Evolutionary conservation across 192 early-diverging fungal genomes (phyloP), one percentile per base, ranked within the genome.

Genomic region (Coemansia sp.): DNA sequence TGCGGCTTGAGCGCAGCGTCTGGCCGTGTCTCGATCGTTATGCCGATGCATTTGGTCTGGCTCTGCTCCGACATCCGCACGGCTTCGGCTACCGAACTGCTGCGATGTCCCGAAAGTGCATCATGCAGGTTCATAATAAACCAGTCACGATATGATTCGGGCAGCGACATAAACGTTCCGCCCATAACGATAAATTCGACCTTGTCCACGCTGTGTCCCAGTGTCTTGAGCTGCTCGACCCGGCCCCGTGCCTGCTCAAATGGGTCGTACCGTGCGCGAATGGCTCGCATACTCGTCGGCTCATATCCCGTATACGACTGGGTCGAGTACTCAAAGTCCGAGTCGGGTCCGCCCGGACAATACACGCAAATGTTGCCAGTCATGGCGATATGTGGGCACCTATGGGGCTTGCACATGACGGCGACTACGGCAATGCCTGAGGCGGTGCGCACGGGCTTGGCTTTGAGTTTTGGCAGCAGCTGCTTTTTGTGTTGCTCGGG

Each of bases 291-390:
- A 57, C 89, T 91, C 2, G 97, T 99, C 4, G 97, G 97, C 72
- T 99, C 97, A 77, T 98, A 99, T 29, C 97, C 97, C 22, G 97
- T 99, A 64, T 99, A 99, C n/a, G 96, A 98, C 76, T 99, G 97
- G 50, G 97, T 99, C 48, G 94, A 96, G 80, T 99, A 99, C 81
- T 99, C 97, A 73, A 99, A 99, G 73, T 99, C 97, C 5, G 94
- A 97, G 72, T 99, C 97, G 3, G 97, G 97, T 1, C 97, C 97
- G 53, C 96, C 96, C 17, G 96, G 96, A 66, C 96, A 95, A 78
- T 96, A 80, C 73, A 99, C 97, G 75, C 97, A 99, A 64, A 99
- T 95, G 72, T 99, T 97, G 62, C 96, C 96, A 2, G 97, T 98
- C 91, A 97, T 94, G 41, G 97, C 95, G 69, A 99, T 97, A 67